Evolutionary conservation across 495 filamentous ascomycete genomes (phyloP).

Genomic region (Aspergillus hancockii): DNA sequence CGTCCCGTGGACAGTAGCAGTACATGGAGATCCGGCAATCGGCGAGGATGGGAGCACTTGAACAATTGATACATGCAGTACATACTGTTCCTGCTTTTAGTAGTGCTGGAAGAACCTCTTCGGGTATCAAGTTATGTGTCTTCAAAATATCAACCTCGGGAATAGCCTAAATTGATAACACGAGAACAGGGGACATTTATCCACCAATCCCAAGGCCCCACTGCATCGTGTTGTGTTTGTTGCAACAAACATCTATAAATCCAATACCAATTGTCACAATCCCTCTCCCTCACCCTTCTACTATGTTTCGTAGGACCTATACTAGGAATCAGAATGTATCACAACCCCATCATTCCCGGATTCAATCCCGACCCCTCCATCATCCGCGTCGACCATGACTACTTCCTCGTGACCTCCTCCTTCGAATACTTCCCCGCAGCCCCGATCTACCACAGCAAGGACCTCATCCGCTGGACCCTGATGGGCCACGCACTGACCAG

Average conservation of each 20-base stretch:
- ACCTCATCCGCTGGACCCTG: conserved; percentile 47
- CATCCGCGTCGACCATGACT: conserved; percentile 37
- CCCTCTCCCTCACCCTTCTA: no score
- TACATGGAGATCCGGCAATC: no score
- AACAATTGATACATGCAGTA: no score
- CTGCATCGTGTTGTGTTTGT: neutral
- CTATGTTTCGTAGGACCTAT: no score
- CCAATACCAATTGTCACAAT: no score
- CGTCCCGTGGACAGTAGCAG: no score
- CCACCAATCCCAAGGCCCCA: neutral
- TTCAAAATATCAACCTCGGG: no score
- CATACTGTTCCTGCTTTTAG: no score
- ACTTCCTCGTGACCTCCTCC: conserved; percentile 46
- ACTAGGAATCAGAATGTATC: conserved; percentile 18
- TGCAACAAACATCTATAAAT: no score
- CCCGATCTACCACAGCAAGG: conserved; percentile 48
- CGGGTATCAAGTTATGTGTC: no score
- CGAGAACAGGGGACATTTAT: neutral
- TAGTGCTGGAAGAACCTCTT: no score
- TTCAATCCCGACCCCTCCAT: conserved; percentile 48
- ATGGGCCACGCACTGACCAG: conserved; percentile 60
- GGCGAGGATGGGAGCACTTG: no score
- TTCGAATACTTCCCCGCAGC: conserved; percentile 52
- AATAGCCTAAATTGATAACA: neutral
- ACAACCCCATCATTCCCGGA: conserved; percentile 41